Percentiles rank a stretch among this genome's conserved stretches.
Conservation (phyloP, 164 flowering plant species). For the Warburgia ugandensis region DNA sequence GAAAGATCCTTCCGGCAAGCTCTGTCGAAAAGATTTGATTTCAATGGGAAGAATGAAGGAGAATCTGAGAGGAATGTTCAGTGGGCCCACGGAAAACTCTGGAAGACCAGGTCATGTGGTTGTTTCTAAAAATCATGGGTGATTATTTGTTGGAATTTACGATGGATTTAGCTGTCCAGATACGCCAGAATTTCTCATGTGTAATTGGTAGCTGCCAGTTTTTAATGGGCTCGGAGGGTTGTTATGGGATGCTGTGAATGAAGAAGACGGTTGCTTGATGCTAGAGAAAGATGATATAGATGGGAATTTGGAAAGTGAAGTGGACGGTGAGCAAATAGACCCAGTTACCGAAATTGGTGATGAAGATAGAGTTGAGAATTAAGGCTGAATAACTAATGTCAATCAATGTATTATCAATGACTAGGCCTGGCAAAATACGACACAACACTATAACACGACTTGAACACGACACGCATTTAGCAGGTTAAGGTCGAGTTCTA, state of each 20-base stretch:
- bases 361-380: no score
- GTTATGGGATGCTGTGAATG: constrained; percentile 64
- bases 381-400: constrained; percentile 95
- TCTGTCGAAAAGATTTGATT: constrained; percentile 36
- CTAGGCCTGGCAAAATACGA: no score
- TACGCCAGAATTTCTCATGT: constrained; percentile 96
- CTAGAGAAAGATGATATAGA: constrained; percentile 2
- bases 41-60: constrained; percentile 4
- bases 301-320: constrained; percentile 11
- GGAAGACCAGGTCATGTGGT: constrained; percentile 99
- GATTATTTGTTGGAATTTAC: constrained; percentile 96
- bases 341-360: no score
- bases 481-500: no score
- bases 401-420: constrained; percentile 86
- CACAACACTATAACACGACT: no score
- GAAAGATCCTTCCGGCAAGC: no score
- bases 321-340: no score
- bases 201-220: constrained; percentile 77
- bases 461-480: no score
- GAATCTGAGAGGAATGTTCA: constrained; percentile 51
- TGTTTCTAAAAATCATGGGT: constrained; percentile 90
- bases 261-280: constrained; percentile 12
- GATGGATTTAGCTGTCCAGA: constrained; percentile 99
- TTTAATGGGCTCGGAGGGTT: constrained; percentile 77
- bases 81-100: constrained; percentile 98